Conservation (phyloP, 1,139 yeast genomes). For the Wickerhamiella pararugosa region DNA sequence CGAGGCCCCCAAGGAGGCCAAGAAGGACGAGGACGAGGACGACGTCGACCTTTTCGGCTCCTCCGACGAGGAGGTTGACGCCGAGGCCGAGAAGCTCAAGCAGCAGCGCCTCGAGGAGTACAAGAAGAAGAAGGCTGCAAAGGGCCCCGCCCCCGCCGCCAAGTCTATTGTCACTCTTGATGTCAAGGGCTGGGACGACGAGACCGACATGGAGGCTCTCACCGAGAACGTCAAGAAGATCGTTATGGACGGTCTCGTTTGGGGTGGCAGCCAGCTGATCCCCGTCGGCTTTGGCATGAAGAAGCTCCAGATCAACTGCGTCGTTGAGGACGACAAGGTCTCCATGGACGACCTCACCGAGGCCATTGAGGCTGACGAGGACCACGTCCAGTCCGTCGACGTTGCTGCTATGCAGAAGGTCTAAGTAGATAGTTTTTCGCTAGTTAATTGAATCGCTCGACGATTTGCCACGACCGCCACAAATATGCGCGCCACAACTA, state of each 20-base stretch:
- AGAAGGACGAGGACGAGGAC: slow-evolving; percentile 86
- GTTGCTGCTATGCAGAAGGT: slow-evolving; percentile 96
- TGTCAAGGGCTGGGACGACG: slow-evolving; percentile 99
- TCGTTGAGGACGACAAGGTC: slow-evolving; percentile 92
- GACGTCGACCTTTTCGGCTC: slow-evolving; percentile 94
- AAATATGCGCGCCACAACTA: neutral
- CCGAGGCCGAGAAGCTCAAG: slow-evolving; percentile 91
- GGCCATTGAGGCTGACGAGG: slow-evolving; percentile 86
- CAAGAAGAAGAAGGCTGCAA: slow-evolving; percentile 93
- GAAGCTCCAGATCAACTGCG: slow-evolving; percentile 97
- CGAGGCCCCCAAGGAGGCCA: slow-evolving; percentile 40
- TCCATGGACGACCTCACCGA: slow-evolving; percentile 83
- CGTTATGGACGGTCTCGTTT: slow-evolving; percentile 80
- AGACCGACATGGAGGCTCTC: slow-evolving; percentile 84
- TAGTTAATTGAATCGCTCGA: neutral
- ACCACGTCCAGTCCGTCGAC: slow-evolving; percentile 97
- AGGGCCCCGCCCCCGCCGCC: slow-evolving; percentile 97
- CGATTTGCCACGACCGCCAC: too few species aligned
- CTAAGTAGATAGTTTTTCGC: slow-evolving; percentile 30
- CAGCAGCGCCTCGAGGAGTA: slow-evolving; percentile 96
- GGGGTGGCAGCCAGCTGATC: slow-evolving; percentile 97
- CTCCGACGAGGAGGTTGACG: slow-evolving; percentile 86
- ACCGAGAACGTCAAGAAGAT: slow-evolving; percentile 72
- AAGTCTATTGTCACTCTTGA: slow-evolving; percentile 93
- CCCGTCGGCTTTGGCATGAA: slow-evolving; percentile 99